Percentiles rank a stretch among this genome's conserved stretches.
Conservation (phyloP, 495 filamentous ascomycete genomes). For the Tricharina praecox region DNA sequence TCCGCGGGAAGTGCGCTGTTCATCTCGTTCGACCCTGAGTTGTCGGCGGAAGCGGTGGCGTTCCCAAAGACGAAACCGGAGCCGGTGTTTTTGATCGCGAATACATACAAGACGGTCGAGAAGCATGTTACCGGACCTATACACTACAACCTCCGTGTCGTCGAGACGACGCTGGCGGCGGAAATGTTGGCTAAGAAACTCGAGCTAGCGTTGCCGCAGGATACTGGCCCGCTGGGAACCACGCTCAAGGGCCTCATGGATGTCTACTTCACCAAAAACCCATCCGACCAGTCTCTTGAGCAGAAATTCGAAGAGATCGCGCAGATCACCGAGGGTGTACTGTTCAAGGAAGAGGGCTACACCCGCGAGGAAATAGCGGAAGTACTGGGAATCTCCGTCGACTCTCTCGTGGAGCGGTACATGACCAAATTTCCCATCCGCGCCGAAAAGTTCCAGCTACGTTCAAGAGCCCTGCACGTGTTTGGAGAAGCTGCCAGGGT, state of each 20-base stretch:
- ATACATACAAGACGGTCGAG: slow-evolving; percentile 81
- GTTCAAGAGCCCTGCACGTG: slow-evolving; percentile 74
- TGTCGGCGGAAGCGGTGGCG: slow-evolving; percentile 57
- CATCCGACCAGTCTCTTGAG: slow-evolving; percentile 30
- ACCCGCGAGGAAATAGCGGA: slow-evolving; percentile 72
- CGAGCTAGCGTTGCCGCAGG: slow-evolving; percentile 49
- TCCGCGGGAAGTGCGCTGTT: slow-evolving; percentile 69
- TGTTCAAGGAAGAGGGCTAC: slow-evolving; percentile 66
- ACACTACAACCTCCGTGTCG: slow-evolving; percentile 91
- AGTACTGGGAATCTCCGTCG: slow-evolving; percentile 48
- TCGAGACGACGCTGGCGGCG: slow-evolving; percentile 83
- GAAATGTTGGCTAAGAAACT: slow-evolving; percentile 49
- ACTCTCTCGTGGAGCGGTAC: slow-evolving; percentile 55
- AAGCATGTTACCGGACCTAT: slow-evolving; percentile 86
- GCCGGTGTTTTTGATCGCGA: slow-evolving; percentile 80
- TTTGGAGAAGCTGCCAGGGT: slow-evolving; percentile 80
- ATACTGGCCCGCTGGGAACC: slow-evolving; percentile 68
- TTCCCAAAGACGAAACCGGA: slow-evolving; percentile 72
- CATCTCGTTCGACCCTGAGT: slow-evolving; percentile 72
- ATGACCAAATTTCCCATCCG: slow-evolving; percentile 64
- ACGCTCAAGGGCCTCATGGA: slow-evolving; percentile 77
- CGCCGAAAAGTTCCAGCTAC: slow-evolving; percentile 72
- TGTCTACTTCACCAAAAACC: slow-evolving; percentile 48
- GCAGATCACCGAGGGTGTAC: slow-evolving; percentile 40
- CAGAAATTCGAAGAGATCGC: slow-evolving; percentile 48